phyloP scores from a whole-genome alignment of 495 filamentous ascomycete genomes.

The Xylaria cubensis region DNA sequence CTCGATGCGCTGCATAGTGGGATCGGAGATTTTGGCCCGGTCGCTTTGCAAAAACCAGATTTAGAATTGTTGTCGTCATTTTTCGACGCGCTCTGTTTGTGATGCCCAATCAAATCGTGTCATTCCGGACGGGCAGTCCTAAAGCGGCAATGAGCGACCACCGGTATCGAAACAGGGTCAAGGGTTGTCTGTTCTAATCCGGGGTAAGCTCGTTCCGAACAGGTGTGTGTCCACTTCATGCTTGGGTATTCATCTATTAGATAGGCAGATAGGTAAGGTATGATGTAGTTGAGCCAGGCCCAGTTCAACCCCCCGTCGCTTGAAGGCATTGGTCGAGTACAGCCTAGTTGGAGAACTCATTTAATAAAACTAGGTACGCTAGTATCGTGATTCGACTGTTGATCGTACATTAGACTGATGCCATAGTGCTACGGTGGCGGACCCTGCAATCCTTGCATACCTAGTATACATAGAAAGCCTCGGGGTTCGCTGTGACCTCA shows the following conservation, averaged over 20 bases:
- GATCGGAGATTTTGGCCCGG: constrained; percentile 14
- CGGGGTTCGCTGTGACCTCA: constrained; percentile 31
- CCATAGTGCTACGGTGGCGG: constrained; percentile 6
- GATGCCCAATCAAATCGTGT: constrained; percentile 31
- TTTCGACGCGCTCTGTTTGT: constrained; percentile 12
- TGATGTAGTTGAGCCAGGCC: constrained; percentile 34
- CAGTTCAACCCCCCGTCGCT: constrained; percentile 27
- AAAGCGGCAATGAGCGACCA: constrained; percentile 34
- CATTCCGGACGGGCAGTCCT: constrained; percentile 23
- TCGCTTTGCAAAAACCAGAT: constrained; percentile 6
- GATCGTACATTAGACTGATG: constrained; percentile 10
- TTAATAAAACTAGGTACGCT: background rate
- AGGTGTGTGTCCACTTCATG: background rate
- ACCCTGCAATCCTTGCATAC: background rate
- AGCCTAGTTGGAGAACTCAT: background rate
- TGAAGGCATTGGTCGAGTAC: background rate
- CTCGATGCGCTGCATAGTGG: constrained; percentile 18
- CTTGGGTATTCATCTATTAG: constrained; percentile 14
- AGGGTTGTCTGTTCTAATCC: constrained; percentile 28
- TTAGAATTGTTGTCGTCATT: constrained; percentile 35
- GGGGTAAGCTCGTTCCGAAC: constrained; percentile 15
- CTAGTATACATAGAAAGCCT: constrained; percentile 1
- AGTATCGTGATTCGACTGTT: constrained; percentile 7
- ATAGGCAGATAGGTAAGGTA: constrained; percentile 12
- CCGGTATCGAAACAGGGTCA: constrained; percentile 22